Conservation (phyloP, 2,329 filamentous ascomycete species). For the Neophaeococcomyces mojaviensis region DNA sequence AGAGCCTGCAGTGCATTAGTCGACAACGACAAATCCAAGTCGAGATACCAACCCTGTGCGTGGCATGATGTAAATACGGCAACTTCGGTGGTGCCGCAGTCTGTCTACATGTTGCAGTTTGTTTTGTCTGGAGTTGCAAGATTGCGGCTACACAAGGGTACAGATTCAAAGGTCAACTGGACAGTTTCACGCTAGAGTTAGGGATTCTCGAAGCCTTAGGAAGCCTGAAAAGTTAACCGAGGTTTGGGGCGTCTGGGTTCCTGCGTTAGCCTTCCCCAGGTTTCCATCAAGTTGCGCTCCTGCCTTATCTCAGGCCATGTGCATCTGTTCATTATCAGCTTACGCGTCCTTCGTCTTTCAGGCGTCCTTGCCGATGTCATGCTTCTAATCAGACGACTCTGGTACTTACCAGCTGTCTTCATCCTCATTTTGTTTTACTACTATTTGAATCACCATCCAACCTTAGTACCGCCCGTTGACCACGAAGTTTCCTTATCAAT, state of each 20-base stretch:
- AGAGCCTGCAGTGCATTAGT: constrained; percentile 11
- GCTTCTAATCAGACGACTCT: constrained; percentile 18
- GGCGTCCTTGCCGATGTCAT: constrained; percentile 8
- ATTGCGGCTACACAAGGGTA: too few species aligned
- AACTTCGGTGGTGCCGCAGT: too few species aligned
- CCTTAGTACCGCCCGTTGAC: constrained; percentile 5
- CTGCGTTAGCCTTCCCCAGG: neutral
- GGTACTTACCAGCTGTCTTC: constrained; percentile 19
- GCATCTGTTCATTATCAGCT: neutral
- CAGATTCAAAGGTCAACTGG: too few species aligned
- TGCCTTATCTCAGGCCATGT: neutral
- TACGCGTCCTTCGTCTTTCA: neutral
- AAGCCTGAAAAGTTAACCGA: too few species aligned
- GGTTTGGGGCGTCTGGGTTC: too few species aligned
- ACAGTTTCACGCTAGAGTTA: too few species aligned
- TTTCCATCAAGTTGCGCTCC: neutral
- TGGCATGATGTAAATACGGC: neutral
- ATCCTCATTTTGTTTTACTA: constrained; percentile 18
- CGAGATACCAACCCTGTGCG: constrained; percentile 1
- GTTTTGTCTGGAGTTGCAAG: too few species aligned
- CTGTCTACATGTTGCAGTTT: too few species aligned
- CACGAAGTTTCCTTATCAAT: constrained; percentile 16
- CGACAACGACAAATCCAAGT: neutral
- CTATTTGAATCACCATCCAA: constrained; percentile 14
- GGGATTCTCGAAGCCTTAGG: too few species aligned